Base-by-base conservation (phyloP, 1,284 basidiomycete genomes). In the Puccinia hordei region DNA sequence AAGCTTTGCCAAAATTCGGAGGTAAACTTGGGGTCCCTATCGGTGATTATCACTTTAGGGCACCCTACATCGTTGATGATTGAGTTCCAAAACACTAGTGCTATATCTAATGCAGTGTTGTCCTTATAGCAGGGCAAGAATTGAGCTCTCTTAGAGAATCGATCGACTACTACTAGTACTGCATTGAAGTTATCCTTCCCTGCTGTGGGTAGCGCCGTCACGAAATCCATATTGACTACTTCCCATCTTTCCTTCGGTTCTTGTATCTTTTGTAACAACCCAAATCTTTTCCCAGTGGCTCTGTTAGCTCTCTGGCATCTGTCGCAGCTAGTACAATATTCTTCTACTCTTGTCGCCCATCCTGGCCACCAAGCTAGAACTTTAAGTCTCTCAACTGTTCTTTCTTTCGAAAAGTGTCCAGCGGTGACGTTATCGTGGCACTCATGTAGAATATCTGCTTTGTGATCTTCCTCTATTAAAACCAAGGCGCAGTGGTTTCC, bases 381-480 rank as follows among this genome's bases (percentile, higher is more conserved):
- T 24, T 15, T 53, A 1, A 73, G 4, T 53, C 69, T 73, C 2
- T 51, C 49, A n/a, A 51, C 53, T 5, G 69, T 73, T 13, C n/a
- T 73, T 19, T 73, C 41, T 73, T 49, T 19, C 1, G 69, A 49
- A 17, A 73, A 30, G 17, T 73, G 69, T 17, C 5, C 69, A 8
- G 69, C 10, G 15, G 5, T 73, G 19, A 73, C 27, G 24, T 51
- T 30, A 53, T 53, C 44, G 22, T 73, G 69, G 30, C 69, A 73
- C 53, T 51, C n/a, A 5, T 27, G 19, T 8, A 73, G 46, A 51
- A 73, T 73, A n/a, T 8, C 22, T 3, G 27, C 22, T 44, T 5
- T 71, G 22, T 35, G 24, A 22, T 41, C 24, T 44, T 44, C 22
- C 8, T 3, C 35, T 71, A 46, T 30, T 27, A 71, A 44, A 41